A percentile compares a stretch with the other conserved stretches of the same genome.
Evolutionary conservation across 2,329 filamentous ascomycete genomes (phyloP).

Genomic region (Colletotrichum liriopes): DNA sequence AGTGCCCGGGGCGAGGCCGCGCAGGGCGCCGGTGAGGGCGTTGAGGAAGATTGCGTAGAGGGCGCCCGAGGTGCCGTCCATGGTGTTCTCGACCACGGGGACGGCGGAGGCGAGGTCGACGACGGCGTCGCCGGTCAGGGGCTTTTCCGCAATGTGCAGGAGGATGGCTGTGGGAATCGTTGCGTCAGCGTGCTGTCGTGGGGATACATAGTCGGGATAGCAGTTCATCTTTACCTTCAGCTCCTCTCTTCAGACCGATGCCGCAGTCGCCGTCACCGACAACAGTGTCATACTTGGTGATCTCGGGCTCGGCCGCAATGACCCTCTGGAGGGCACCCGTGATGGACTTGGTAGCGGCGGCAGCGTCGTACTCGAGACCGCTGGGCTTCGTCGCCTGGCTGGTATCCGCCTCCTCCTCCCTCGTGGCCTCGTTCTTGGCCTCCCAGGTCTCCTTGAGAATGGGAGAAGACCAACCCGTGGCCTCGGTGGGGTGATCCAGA

Average conservation of each 20-base stretch:
- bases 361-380: slow-evolving; percentile 68
- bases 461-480: slow-evolving; percentile 78
- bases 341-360: slow-evolving; percentile 66
- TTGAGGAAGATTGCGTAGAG: slow-evolving; percentile 90
- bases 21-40: slow-evolving; percentile 78
- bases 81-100: slow-evolving; percentile 68
- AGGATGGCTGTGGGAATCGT: slow-evolving; percentile 65
- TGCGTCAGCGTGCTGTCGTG: slow-evolving; percentile 40
- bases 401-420: slow-evolving; percentile 55
- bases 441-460: slow-evolving; percentile 77
- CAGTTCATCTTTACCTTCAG: slow-evolving; percentile 71
- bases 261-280: slow-evolving; percentile 95
- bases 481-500: slow-evolving; percentile 79
- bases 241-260: slow-evolving; percentile 87
- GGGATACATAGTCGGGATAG: background rate
- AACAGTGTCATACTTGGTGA: slow-evolving; percentile 83
- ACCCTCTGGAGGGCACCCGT: slow-evolving; percentile 72
- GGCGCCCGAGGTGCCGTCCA: slow-evolving; percentile 76
- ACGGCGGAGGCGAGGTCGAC: slow-evolving; percentile 68
- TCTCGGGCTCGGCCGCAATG: slow-evolving; percentile 77
- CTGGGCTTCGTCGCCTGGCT: slow-evolving; percentile 59
- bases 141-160: slow-evolving; percentile 61
- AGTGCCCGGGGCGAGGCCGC: slow-evolving; percentile 57
- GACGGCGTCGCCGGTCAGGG: slow-evolving; percentile 67
- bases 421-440: slow-evolving; percentile 64